Base-by-base conservation (phyloP, 768 basidiomycete species). In the Strobilomyces confusus region DNA sequence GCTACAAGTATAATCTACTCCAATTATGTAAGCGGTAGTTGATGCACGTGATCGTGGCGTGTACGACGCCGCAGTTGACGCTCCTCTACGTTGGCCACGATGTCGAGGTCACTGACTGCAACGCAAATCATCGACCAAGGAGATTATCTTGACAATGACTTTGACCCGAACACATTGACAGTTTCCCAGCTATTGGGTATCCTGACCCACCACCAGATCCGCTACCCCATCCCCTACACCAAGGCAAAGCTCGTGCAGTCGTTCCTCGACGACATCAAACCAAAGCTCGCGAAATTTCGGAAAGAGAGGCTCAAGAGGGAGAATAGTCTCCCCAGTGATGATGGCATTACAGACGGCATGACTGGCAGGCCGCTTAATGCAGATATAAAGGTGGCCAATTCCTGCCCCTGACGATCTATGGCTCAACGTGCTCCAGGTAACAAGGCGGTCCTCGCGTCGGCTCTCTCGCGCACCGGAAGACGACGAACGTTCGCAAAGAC, bases 151-250 rank as follows among this genome's bases (percentile, higher is more conserved):
- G 78, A 89, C 55, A 79, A 82, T 11, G 82, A 86, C 63, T 93
- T 92, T 51, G 84, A 93, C 59, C 83, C 92, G 17, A 57, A 78
- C 2, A 71, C 79, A 2, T 79, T 93, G 49, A 93, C 90, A 1
- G 81, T 92, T 25, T 79, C 89, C n/a, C 89, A 92, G 63, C 75
- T 93, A 6, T 77, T 89, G 12, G 90, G 89, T 42, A 74, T 93
- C 30, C 76, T 93, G 51, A 80, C 82, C 38, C 86, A 82, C 64
- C 91, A 93, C 70, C 84, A 86, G 58, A 73, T 92, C 65, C 77
- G 75, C 41, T 89, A 84, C 69, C 86, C 89, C 9, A 77, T 82
- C 8, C 85, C 85, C 2, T 84, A 87, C 67, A 85, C 84, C 41
- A 93, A 93, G 64, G 73, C 84, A 4, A 89, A 84, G 64, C 79